These are phyloP conservation scores for Pyrenophora teres DNA, from an alignment of 2,329 filamentous ascomycete species.

Conservation along the genomic window DNA sequence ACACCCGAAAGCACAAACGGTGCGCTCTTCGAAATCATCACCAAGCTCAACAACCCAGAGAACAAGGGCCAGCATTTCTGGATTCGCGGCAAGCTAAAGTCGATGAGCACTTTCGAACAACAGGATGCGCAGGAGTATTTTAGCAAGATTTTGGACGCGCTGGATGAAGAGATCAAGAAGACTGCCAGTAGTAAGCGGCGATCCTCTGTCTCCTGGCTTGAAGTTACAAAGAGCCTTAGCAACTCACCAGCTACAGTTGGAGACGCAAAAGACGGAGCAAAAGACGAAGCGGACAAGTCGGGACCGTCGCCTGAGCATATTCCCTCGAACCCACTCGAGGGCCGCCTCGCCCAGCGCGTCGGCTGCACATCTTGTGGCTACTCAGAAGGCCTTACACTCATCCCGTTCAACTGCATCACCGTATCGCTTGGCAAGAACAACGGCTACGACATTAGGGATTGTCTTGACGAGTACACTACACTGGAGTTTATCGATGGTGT, in stretches of 20 bases:
- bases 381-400: slow-evolving; percentile 86
- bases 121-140: slow-evolving; percentile 99
- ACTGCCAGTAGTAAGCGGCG: slow-evolving; percentile 50
- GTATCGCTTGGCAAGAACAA: slow-evolving; percentile 71
- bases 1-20: slow-evolving; percentile 53
- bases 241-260: slow-evolving; percentile 16
- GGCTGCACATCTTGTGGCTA: slow-evolving; percentile 84
- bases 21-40: slow-evolving; percentile 68
- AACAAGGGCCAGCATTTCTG: slow-evolving; percentile 79
- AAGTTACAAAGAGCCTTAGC: slow-evolving; percentile 31
- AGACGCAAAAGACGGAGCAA: slow-evolving; percentile 5
- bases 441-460: slow-evolving; percentile 74
- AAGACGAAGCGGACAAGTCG: slow-evolving; percentile 9
- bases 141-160: slow-evolving; percentile 81
- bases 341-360: slow-evolving; percentile 83
- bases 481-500: slow-evolving; percentile 87
- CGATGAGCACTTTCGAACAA: slow-evolving; percentile 93
- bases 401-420: slow-evolving; percentile 91
- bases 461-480: slow-evolving; percentile 81
- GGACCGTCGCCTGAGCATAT: slow-evolving; percentile 12
- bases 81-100: slow-evolving; percentile 81
- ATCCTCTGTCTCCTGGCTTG: slow-evolving; percentile 41
- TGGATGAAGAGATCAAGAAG: slow-evolving; percentile 74
- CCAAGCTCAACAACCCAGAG: slow-evolving; percentile 68
- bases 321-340: slow-evolving; percentile 79